Evolutionary conservation across 768 basidiomycete genomes (phyloP).

Genomic region (Gymnopilus dilepis): DNA sequence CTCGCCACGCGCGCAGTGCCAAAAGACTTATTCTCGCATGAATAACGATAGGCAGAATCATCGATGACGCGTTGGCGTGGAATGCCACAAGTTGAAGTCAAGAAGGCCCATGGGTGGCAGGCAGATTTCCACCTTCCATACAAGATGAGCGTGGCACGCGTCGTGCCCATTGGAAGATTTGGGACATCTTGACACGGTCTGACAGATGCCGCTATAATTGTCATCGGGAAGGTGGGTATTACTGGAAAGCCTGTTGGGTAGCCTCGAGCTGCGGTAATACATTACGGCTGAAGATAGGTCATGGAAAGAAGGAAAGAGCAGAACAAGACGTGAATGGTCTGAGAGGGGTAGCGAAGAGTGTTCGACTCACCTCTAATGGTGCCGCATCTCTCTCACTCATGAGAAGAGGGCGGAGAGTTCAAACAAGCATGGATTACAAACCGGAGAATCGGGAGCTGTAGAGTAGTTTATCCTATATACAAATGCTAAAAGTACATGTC

Average conservation of each 20-base stretch:
- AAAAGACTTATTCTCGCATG: background rate
- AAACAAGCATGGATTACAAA: background rate
- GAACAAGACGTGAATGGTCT: background rate
- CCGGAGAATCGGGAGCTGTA: background rate
- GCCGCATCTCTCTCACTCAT: background rate
- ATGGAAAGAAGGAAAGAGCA: background rate
- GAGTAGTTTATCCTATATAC: conserved; percentile 4
- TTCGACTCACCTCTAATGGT: background rate
- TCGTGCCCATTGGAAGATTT: too few relatives aligned
- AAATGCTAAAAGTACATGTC: conserved; percentile 4
- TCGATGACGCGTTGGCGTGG: conserved; percentile 1
- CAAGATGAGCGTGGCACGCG: background rate
- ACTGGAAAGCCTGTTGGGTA: background rate
- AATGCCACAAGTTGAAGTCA: background rate
- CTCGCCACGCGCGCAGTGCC: background rate
- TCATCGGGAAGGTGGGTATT: background rate
- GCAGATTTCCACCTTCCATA: background rate
- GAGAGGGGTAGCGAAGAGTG: background rate
- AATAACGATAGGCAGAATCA: background rate
- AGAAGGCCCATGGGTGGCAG: background rate
- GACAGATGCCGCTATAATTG: conserved; percentile 1
- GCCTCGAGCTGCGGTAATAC: background rate
- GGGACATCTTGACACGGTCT: conserved; percentile 5
- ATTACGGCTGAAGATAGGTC: background rate
- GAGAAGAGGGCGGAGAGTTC: background rate